These are phyloP conservation scores for Rhodotorula kratochvilovae DNA, from an alignment of 768 basidiomycete genomes.

Conservation along the genomic window DNA sequence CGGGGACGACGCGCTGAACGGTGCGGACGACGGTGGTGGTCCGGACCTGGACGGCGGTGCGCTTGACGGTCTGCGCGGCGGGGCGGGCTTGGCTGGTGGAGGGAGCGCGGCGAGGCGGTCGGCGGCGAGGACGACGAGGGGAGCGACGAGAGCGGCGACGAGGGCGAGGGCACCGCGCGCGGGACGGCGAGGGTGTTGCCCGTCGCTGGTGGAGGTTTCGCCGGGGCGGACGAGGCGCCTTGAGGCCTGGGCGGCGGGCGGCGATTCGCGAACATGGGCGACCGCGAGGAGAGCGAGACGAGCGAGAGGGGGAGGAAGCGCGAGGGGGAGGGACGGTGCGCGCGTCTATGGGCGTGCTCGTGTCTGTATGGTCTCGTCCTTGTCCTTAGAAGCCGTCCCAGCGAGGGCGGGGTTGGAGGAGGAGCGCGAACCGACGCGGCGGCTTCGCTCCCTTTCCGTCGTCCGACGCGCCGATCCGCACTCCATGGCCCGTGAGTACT, in stretches of 20 bases:
- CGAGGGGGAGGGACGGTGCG: background rate
- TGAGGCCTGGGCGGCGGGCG: conserved; percentile 1
- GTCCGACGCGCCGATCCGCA: background rate
- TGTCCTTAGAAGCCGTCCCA: too few species aligned
- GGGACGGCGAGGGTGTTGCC: background rate
- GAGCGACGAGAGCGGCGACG: background rate
- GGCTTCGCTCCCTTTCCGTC: background rate
- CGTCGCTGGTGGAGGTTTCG: background rate
- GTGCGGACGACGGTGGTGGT: background rate
- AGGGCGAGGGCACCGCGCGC: background rate
- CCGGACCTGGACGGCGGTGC: background rate
- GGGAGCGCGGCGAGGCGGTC: background rate
- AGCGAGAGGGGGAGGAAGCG: background rate
- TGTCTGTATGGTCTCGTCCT: background rate
- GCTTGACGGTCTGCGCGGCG: background rate
- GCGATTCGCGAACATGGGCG: background rate
- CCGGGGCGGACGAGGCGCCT: background rate
- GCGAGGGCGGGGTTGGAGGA: background rate
- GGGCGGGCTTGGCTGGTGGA: background rate
- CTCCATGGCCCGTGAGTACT: background rate
- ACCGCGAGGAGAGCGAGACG: background rate
- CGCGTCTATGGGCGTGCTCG: background rate
- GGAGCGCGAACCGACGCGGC: background rate
- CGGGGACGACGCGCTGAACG: background rate
- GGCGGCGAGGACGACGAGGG: background rate